Base-by-base conservation (phyloP, 2,329 filamentous ascomycete species). In the Clarireedia paspali region DNA sequence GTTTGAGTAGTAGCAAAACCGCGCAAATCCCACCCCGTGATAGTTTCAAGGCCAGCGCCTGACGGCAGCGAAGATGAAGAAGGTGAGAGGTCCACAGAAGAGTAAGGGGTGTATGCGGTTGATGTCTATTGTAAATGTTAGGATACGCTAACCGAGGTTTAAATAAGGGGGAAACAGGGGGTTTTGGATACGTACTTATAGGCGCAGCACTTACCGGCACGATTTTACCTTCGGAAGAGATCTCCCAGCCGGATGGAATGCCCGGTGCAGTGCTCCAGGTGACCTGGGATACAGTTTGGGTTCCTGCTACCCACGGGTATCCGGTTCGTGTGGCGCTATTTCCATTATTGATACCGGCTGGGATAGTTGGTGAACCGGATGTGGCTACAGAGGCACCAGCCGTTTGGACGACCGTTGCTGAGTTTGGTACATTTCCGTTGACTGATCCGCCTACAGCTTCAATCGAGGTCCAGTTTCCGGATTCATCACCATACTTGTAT, bases 391-490 rank as follows among this genome's bases (percentile, higher is more conserved):
- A 78, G 6, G 79, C 74, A n/a, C 84, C 82, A 27, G 84, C 82
- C 49, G 77, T 72, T 46, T 73, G 70, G 39, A 76, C 72, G 44
- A 70, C 66, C 17, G 69, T 64, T 48, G 70, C 71, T 51, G 71
- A 71, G 10, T 69, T 51, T 39, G 60, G 62, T 72, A 56, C 78
- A 57, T 82, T 87, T 30, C 81, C 82, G 70, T 90, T 89, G 70
- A 97, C 76, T 62, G 76, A 72, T 59, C 94, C 94, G 61, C 84
- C 91, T n/a, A 86, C 80, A 53, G 92, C 84, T 64, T 81, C 73
- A 71, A 99, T 97, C 49, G 88, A 92, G 62, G 82, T 68, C 89
- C 90, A 96, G 23, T 77, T 81, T 48, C 94, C 94, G 48, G 80
- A 85, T 39, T 78, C 81, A 70, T 94, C 88, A 62, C 81, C 81